Evolutionary conservation across 192 early-diverging fungal genomes (phyloP).

Genomic region (Umbelopsis sp.): DNA sequence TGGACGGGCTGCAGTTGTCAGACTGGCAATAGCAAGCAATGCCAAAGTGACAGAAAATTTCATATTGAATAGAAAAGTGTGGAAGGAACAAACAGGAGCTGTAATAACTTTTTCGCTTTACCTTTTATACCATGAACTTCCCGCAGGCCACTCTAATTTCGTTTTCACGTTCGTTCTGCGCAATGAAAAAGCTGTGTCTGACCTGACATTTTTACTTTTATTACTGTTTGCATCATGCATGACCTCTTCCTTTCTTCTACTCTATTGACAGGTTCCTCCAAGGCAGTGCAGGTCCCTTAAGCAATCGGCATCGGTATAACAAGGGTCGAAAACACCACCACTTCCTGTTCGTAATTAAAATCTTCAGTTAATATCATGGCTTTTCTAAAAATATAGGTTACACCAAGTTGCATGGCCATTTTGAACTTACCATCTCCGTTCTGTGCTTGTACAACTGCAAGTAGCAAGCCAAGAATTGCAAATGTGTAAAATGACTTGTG

Average conservation of each 20-base stretch:
- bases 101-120: no score
- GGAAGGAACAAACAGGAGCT: not conserved
- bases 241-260: not conserved
- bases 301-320: not conserved
- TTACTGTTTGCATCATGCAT: no score
- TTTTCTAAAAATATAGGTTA: not conserved
- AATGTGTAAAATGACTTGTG: not conserved
- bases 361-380: not conserved
- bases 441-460: not conserved
- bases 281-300: not conserved
- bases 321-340: not conserved
- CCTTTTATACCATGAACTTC: not conserved
- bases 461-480: not conserved
- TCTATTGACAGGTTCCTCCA: not conserved
- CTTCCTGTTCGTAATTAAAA: not conserved
- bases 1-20: not conserved
- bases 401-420: not conserved
- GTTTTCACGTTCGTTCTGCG: not conserved
- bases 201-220: not conserved
- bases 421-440: not conserved
- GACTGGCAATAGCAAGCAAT: not conserved
- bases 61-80: not conserved
- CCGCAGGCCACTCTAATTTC: not conserved
- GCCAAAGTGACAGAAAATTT: not conserved
- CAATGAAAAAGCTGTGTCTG: not conserved